Evolutionary conservation across 2,329 filamentous ascomycete genomes (phyloP), one percentile per base, ranked within the genome.

Genomic region (Diaporthe australafricana): DNA sequence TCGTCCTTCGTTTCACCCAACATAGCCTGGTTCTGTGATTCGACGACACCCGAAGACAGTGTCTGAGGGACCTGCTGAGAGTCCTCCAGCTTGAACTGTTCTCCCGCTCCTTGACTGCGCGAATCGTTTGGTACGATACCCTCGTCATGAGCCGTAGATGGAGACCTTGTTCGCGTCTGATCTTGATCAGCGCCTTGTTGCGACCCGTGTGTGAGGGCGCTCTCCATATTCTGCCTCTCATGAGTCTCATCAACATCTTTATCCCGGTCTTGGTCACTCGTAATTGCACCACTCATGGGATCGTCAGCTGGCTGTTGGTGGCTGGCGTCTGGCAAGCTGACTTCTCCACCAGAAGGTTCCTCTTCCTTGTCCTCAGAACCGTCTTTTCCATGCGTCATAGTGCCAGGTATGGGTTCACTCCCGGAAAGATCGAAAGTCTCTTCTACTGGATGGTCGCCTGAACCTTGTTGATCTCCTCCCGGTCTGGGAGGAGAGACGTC

Each of bases 331-430:
- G 17, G 60, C 60, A 14, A 35, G 30, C 45, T 38, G 60, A 50
- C n/a, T 35, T 38, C 68, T 22, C 35, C 35, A 2, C 20, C 56
- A 17, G 32, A 4, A 14, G 14, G 30, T 9, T 60, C 25, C 22
- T 60, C 27, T 22, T 20, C 14, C 9, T 48, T 48, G 22, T 42
- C 27, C 14, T 27, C 69, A 38, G 35, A n/a, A 17, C 47, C 17
- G 20, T 74, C 73, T 17, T 70, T 57, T 2, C 71, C 65, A 50
- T 75, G 74, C n/a, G 73, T 75, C 72, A 74, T 74, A 30, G 73
- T 73, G 14, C 73, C 74, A 14, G 71, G 45, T 38, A 74, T 72
- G 40, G 73, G 67, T 63, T 73, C 68, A 35, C 66, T 56, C 5
- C 71, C 71, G 16, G 73, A 73, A 20, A 68, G 68, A 38, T 70